Evolutionary conservation across 2,329 filamentous ascomycete genomes (phyloP), one percentile per base, ranked within the genome.

Genomic region (Nemania sp.): DNA sequence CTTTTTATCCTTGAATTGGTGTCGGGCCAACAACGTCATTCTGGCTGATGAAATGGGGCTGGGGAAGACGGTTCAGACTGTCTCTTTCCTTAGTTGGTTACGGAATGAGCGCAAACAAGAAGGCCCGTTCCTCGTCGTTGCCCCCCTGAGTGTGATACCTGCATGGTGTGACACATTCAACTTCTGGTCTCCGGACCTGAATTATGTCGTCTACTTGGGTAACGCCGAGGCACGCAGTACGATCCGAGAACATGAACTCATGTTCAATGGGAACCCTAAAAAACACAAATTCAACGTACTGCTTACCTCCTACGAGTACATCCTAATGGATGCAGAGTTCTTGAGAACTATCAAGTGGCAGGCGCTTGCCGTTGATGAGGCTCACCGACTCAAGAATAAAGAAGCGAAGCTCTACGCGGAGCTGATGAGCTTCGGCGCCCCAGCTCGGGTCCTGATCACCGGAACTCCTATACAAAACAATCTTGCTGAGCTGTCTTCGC

Each of bases 91-190:
- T 72, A 97, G 93, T 70, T 99, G 94, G 93, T 80, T 99, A 56
- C 89, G 91, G 49, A 93, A 97, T 72, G 86, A 91, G 54, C 86
- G 93, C 62, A 81, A 81, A 44, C 94, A 99, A 70, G 90, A 97
- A 72, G 94, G 94, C 0, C 94, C 94, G 0, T 97, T 97, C 68
- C 84, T 99, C 37, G 93, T 97, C 55, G 91, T 97, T n/a, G 94
- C 96, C 6, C 94, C 94, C 23, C 80, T 99, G 20, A 97, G 93
- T 56, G 96, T 96, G 42, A 96, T 99, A 75, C 93, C 94, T 6
- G 91, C 94, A 2, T 99, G 94, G 94, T 94, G 91, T 40, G 94
- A 99, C 67, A 99, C 94, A 0, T 97, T 99, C 73, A 94, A 97
- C 71, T 80, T 89, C 60, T 99, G 94, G 94, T 86, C 94, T 2